A percentile compares a stretch with the other conserved stretches of the same genome.
These are phyloP conservation scores for Cladosporium phlei DNA, from an alignment of 2,329 filamentous ascomycete genomes.

Conservation along the genomic window DNA sequence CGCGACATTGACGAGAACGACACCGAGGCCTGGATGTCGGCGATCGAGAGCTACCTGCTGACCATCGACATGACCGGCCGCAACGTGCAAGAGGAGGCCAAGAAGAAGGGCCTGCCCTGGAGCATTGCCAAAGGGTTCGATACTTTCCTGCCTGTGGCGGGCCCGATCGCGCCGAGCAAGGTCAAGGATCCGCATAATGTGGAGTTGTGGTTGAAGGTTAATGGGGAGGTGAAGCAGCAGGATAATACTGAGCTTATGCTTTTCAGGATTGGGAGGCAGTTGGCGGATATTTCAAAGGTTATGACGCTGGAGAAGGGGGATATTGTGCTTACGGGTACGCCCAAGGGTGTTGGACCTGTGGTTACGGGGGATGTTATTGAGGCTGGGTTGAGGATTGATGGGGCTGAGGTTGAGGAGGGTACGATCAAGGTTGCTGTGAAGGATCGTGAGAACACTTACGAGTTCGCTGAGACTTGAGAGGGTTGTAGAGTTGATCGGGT, in stretches of 20 bases:
- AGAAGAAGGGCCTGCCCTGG: slow-evolving; percentile 95
- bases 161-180: slow-evolving; percentile 70
- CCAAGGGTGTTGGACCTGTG: slow-evolving; percentile 88
- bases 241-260: slow-evolving; percentile 94
- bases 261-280: slow-evolving; percentile 78
- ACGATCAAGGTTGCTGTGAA: slow-evolving; percentile 77
- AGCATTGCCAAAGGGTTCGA: slow-evolving; percentile 96
- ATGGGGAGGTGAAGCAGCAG: slow-evolving; percentile 69
- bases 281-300: slow-evolving; percentile 88
- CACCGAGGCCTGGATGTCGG: slow-evolving; percentile 68
- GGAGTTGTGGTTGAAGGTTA: slow-evolving; percentile 80
- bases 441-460: slow-evolving; percentile 72
- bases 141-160: slow-evolving; percentile 86
- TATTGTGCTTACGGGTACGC: slow-evolving; percentile 92
- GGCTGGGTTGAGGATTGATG: slow-evolving; percentile 72
- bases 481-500: not conserved
- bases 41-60: slow-evolving; percentile 81
- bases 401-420: slow-evolving; percentile 79
- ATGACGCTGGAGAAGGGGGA: slow-evolving; percentile 93
- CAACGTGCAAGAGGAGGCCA: slow-evolving; percentile 93
- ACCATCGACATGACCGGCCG: slow-evolving; percentile 97
- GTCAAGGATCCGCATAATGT: slow-evolving; percentile 86
- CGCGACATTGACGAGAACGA: slow-evolving; percentile 72
- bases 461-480: slow-evolving; percentile 53
- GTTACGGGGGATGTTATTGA: slow-evolving; percentile 81